phyloP scores from a whole-genome alignment of 805 yeast genomes.

The Alloascoidea africana region DNA sequence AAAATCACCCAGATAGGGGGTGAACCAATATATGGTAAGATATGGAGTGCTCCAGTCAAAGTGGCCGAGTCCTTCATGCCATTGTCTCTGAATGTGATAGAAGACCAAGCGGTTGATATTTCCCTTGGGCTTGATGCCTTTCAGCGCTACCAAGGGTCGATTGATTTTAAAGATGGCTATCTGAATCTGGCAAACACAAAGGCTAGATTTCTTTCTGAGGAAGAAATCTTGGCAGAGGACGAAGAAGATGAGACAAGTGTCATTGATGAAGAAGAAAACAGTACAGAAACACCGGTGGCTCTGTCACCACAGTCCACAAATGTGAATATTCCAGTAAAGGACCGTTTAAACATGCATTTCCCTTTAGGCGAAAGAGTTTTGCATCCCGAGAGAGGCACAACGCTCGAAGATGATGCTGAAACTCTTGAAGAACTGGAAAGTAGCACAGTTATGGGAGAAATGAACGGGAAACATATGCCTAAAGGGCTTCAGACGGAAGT shows the following conservation, averaged over 20 bases:
- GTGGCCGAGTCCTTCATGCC: slow-evolving; percentile 57
- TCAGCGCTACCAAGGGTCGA: slow-evolving; percentile 69
- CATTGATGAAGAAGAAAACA: not conserved
- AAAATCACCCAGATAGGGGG: slow-evolving; percentile 89
- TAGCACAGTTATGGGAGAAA: too few relatives aligned
- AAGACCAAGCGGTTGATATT: slow-evolving; percentile 38
- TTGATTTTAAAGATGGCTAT: slow-evolving; percentile 55
- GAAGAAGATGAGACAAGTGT: not conserved
- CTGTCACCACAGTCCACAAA: too few relatives aligned
- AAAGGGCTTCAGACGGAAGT: not conserved
- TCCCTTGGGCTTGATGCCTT: slow-evolving; percentile 84
- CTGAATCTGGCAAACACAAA: slow-evolving; percentile 61
- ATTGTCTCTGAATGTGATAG: slow-evolving; percentile 58
- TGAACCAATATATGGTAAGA: slow-evolving; percentile 61
- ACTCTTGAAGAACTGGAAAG: too few relatives aligned
- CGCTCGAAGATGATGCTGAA: not conserved
- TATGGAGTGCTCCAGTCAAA: slow-evolving; percentile 78
- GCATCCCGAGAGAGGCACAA: not conserved
- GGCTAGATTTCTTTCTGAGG: slow-evolving; percentile 56
- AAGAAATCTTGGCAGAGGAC: not conserved
- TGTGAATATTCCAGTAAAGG: not conserved
- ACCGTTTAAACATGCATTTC: too few relatives aligned
- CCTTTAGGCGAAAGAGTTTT: too few relatives aligned
- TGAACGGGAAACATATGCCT: too few relatives aligned
- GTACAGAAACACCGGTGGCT: too few relatives aligned